phyloP scores from a whole-genome alignment of 495 filamentous ascomycete species.

The Bacidia gigantensis region DNA sequence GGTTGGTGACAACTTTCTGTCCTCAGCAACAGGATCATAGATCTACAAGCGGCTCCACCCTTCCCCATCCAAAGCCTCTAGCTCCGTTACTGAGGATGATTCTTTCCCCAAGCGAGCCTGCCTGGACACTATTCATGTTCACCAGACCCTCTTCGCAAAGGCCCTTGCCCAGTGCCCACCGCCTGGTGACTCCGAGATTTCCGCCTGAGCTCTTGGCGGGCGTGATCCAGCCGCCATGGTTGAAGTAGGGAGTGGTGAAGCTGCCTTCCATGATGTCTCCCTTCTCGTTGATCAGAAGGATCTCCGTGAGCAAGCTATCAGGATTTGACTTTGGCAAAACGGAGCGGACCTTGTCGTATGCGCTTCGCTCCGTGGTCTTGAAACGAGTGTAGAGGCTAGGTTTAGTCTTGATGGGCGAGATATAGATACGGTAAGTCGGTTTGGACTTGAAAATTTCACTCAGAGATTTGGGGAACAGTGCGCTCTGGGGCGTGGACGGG shows the following conservation, averaged over 20 bases:
- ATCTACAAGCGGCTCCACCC: conserved; percentile 14
- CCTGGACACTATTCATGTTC: conserved; percentile 35
- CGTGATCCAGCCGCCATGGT: conserved; percentile 56
- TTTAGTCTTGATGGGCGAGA: conserved; percentile 38
- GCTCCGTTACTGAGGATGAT: conserved; percentile 80
- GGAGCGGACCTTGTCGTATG: conserved; percentile 51
- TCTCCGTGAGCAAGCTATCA: conserved; percentile 6
- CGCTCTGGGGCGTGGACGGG: conserved; percentile 1
- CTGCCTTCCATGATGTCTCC: conserved; percentile 77
- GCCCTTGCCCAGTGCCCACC: conserved; percentile 56
- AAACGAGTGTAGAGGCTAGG: conserved; percentile 55
- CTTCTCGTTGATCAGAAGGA: conserved; percentile 49
- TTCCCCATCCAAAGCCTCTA: conserved; percentile 53
- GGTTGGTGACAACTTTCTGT: not conserved
- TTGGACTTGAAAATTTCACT: conserved; percentile 1
- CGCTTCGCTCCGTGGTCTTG: conserved; percentile 56
- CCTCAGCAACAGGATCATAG: not conserved
- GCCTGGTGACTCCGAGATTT: conserved; percentile 65
- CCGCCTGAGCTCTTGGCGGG: conserved; percentile 47
- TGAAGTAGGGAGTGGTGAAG: conserved; percentile 68
- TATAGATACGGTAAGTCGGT: conserved; percentile 32
- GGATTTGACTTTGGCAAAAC: conserved; percentile 1
- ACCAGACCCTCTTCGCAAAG: conserved; percentile 52
- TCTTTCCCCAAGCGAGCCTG: conserved; percentile 45
- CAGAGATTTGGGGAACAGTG: conserved; percentile 3